Evolutionary conservation across 768 basidiomycete genomes (phyloP), one percentile per base, ranked within the genome.

Genomic region (Tricholomella constricta): DNA sequence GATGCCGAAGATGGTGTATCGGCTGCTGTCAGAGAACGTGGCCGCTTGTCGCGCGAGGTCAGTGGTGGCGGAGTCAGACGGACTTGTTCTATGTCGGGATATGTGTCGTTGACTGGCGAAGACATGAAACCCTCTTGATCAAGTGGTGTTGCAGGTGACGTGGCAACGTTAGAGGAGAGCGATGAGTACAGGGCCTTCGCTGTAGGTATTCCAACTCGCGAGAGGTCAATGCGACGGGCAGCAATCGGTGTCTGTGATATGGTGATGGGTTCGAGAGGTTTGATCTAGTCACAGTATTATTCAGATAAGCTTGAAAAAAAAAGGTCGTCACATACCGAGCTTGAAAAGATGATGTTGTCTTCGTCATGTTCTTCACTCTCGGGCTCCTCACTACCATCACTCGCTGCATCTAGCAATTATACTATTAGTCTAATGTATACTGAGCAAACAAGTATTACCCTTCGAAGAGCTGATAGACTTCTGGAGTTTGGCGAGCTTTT

Each of bases 321-420:
- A 9, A 19, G 10, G 27, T 20, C 10, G 27, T 17, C 12, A 10
- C 45, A 5, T 4, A 45, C 45, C 17, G 45, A 45, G 45, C 45
- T 45, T 23, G 45, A 45, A 27, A 45, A 45, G 12, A n/a, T 20
- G 26, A 47, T 47, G 25, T 26, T 10, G 17, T 26, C 46, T 2
- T 48, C 35, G 17, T 48, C 46, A 2, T 19, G 10, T 5, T 48
- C 46, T 31, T 48, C 34, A 15, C 45, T 47, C 45, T 47, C 43
- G 29, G 29, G 29, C 29, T 29, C 29, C 29, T 6, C 6, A 6
- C 11, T 11, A 29, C 29, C 11, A 29, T 29, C 29, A 29, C 29
- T 29, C 11, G 29, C 29, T 6, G 6, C 29, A 29, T 11, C n/a
- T n/a, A n/a, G n/a, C n/a, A n/a, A n/a, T n/a, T n/a, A n/a, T n/a